Evolutionary conservation across 768 basidiomycete species (phyloP).

Genomic region (Suillus occidentalis): DNA sequence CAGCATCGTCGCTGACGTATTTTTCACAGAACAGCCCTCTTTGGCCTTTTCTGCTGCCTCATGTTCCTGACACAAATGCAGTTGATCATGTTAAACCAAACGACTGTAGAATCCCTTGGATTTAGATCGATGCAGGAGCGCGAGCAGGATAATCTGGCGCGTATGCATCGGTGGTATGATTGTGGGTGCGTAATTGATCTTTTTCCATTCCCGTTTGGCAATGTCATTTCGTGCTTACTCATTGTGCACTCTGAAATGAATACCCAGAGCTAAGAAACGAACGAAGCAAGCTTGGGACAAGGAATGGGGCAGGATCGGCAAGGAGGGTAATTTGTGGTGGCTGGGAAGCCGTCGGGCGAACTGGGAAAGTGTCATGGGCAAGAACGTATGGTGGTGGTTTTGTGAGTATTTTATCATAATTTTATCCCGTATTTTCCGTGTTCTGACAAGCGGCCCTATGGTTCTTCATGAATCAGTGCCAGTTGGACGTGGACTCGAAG

Average conservation of each 20-base stretch:
- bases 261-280: slow-evolving; percentile 48
- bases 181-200: slow-evolving; percentile 43
- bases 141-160: slow-evolving; percentile 52
- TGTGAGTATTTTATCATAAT: slow-evolving; percentile 48
- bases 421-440: slow-evolving; percentile 7
- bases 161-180: slow-evolving; percentile 55
- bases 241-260: slow-evolving; percentile 1
- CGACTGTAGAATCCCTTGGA: slow-evolving; percentile 78
- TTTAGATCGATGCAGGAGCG: slow-evolving; percentile 61
- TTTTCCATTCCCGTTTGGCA: too few relatives aligned
- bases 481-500: slow-evolving; percentile 51
- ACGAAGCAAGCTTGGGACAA: slow-evolving; percentile 59
- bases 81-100: slow-evolving; percentile 61
- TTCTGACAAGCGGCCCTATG: too few relatives aligned
- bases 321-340: slow-evolving; percentile 90
- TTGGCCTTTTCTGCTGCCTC: slow-evolving; percentile 64
- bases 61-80: slow-evolving; percentile 60
- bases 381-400: slow-evolving; percentile 67
- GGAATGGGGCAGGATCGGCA: slow-evolving; percentile 77
- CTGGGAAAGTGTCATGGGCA: slow-evolving; percentile 87
- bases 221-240: background rate
- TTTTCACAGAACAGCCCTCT: slow-evolving; percentile 58
- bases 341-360: slow-evolving; percentile 57
- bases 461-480: slow-evolving; percentile 45
- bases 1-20: slow-evolving; percentile 12